Percentiles rank a stretch among this genome's conserved stretches.
Evolutionary conservation across 1,284 basidiomycete species (phyloP).

Genomic region (Mycena citricolor): DNA sequence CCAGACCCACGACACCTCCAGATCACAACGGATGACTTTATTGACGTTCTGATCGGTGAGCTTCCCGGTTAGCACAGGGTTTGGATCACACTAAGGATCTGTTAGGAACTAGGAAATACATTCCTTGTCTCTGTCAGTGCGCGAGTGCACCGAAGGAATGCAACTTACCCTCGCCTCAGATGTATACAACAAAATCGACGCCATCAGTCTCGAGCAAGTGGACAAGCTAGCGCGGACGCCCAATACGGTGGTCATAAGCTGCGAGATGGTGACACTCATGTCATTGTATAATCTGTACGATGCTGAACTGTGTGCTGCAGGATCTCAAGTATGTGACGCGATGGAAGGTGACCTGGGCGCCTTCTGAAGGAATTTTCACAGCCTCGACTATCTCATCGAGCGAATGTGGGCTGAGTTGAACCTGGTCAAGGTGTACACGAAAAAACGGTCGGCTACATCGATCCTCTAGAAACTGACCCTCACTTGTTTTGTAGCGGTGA

Average conservation of each 20-base stretch:
- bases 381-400: slow-evolving; percentile 85
- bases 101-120: slow-evolving; percentile 90
- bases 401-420: slow-evolving; percentile 87
- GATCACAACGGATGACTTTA: slow-evolving; percentile 97
- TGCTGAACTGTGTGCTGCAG: slow-evolving; percentile 2
- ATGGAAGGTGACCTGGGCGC: no score
- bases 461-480: background rate
- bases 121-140: slow-evolving; percentile 79
- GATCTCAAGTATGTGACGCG: slow-evolving; percentile 72
- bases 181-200: slow-evolving; percentile 95
- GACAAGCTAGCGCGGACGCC: slow-evolving; percentile 86
- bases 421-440: slow-evolving; percentile 93
- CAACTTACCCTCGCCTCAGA: no score
- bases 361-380: slow-evolving; percentile 34
- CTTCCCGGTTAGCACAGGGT: slow-evolving; percentile 6
- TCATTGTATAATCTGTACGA: background rate
- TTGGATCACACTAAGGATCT: slow-evolving; percentile 8
- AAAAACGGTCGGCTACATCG: slow-evolving; percentile 60
- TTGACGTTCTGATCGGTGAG: slow-evolving; percentile 88
- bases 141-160: no score
- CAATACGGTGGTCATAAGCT: slow-evolving; percentile 92
- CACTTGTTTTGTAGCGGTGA: no score
- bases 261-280: slow-evolving; percentile 60
- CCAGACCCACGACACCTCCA: no score
- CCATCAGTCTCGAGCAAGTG: slow-evolving; percentile 87